These are phyloP conservation scores for Linnemannia exigua DNA, from an alignment of 192 early-diverging fungal genomes.

Conservation along the genomic window DNA sequence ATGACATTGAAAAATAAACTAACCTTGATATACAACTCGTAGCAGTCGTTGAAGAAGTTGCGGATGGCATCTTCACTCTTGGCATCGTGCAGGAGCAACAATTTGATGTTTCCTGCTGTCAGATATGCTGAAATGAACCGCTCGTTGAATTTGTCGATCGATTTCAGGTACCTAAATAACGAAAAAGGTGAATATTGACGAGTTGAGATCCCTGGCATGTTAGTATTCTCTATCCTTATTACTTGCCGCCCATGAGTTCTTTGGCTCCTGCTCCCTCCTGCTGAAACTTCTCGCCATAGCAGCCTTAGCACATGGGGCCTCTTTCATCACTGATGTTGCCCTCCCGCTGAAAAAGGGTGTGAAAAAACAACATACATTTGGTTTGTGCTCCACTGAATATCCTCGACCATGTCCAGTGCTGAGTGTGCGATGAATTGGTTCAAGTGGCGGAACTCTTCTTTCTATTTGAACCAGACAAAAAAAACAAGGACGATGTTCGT, in stretches of 20 bases:
- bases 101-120: constrained; percentile 84
- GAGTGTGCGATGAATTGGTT: constrained; percentile 98
- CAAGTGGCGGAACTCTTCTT: constrained; percentile 89
- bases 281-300: neutral
- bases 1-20: neutral
- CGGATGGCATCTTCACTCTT: constrained; percentile 83
- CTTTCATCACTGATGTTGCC: neutral
- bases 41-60: constrained; percentile 85
- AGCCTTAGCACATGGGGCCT: neutral
- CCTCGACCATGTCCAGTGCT: constrained; percentile 97
- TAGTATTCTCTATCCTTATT: neutral
- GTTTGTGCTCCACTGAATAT: constrained; percentile 90
- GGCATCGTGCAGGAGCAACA: constrained; percentile 88
- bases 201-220: neutral
- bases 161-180: constrained; percentile 87
- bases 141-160: constrained; percentile 97
- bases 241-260: neutral
- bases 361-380: constrained; percentile 71
- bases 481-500: constrained; percentile 2
- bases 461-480: constrained; percentile 44
- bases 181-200: neutral
- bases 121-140: constrained; percentile 93
- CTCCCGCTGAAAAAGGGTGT: too few species aligned
- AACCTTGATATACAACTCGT: constrained; percentile 93
- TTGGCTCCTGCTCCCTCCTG: neutral